phyloP scores from a whole-genome alignment of 345 rosid genomes.

The Gossypium mustelinum region DNA sequence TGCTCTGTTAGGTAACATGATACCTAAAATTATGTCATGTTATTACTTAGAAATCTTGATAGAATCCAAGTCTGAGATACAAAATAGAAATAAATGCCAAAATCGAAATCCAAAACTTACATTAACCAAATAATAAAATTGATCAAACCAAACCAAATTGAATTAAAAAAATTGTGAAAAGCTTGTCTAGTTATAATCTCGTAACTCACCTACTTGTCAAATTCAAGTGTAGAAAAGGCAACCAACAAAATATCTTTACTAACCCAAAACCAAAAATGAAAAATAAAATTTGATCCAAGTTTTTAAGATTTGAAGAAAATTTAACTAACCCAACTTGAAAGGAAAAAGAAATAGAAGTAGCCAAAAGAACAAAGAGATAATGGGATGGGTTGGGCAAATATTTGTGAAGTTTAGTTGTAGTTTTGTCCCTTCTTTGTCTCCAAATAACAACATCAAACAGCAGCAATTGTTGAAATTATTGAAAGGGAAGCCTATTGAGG shows the following conservation, averaged over 20 bases:
- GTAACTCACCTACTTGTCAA: too few relatives aligned
- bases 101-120: too few relatives aligned
- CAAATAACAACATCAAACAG: slow-evolving; percentile 14
- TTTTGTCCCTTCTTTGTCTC: slow-evolving; percentile 11
- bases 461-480: slow-evolving; percentile 32
- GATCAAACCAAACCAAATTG: rapidly evolving
- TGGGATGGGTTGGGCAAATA: background rate
- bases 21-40: too few relatives aligned
- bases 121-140: too few relatives aligned
- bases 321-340: background rate
- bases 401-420: slow-evolving; percentile 16
- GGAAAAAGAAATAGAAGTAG: background rate
- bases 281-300: background rate
- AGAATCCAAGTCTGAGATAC: rapidly evolving
- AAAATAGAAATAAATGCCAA: too few relatives aligned
- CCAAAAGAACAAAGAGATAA: background rate
- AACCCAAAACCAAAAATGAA: too few relatives aligned
- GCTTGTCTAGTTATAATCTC: too few relatives aligned
- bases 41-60: too few relatives aligned
- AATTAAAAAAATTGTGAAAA: too few relatives aligned
- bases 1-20: too few relatives aligned
- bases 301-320: background rate
- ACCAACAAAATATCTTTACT: too few relatives aligned
- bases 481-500: background rate
- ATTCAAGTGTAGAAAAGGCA: too few relatives aligned